These are phyloP conservation scores for Apodospora peruviana DNA, from an alignment of 495 filamentous ascomycete genomes.

Conservation along the genomic window DNA sequence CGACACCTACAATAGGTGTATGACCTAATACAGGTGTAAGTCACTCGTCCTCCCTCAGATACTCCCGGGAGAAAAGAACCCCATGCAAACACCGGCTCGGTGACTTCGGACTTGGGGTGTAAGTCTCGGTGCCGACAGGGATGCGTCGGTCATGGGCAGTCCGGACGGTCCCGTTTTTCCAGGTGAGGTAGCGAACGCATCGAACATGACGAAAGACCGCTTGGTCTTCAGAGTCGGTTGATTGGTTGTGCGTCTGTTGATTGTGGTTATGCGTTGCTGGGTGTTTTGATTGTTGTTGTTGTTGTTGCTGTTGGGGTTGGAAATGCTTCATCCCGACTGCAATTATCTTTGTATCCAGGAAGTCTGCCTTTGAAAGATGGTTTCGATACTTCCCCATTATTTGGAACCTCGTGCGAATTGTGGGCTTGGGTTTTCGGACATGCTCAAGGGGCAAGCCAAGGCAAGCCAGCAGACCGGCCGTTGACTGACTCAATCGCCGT, in stretches of 20 bases:
- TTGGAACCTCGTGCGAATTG: no score
- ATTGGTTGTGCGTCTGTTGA: background rate
- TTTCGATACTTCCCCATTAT: no score
- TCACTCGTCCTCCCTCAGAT: background rate
- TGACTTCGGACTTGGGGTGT: conserved; percentile 1
- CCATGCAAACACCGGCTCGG: conserved; percentile 5
- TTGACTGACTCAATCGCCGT: no score
- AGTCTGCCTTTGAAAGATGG: no score
- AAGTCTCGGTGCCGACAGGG: conserved; percentile 1
- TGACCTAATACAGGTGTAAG: background rate
- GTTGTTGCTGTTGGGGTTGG: background rate
- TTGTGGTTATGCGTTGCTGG: no score
- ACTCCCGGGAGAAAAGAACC: no score
- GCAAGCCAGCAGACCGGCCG: no score
- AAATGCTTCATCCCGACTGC: no score
- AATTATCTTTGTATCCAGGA: no score
- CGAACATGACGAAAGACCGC: background rate
- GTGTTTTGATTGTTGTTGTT: no score
- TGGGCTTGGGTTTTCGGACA: no score
- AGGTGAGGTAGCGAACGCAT: background rate
- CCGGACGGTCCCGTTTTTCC: conserved; percentile 2
- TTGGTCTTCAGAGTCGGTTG: background rate
- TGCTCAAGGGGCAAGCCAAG: no score
- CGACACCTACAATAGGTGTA: background rate
- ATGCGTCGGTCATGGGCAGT: conserved; percentile 1